These are phyloP conservation scores for Giardia duodenalis DNA, from an alignment of 208 protist genomes.

Conservation along the genomic window DNA sequence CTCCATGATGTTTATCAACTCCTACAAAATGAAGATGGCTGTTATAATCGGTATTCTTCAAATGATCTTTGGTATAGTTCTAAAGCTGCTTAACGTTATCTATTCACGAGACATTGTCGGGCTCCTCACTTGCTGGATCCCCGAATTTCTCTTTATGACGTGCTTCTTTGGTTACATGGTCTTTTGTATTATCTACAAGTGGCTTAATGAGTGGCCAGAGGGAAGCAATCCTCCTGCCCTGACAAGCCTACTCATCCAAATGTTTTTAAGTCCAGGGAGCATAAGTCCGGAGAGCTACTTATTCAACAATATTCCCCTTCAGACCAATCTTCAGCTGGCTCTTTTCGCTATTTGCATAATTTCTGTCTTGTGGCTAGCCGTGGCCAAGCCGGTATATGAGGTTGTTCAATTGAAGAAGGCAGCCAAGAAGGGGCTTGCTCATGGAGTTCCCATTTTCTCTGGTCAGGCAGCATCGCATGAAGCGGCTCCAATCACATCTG, in stretches of 20 bases:
- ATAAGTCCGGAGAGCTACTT: background rate
- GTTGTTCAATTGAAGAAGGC: background rate
- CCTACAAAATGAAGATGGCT: slow-evolving; percentile 48
- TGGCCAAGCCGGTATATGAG: slow-evolving; percentile 1
- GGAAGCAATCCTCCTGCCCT: slow-evolving; percentile 51
- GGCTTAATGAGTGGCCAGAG: slow-evolving; percentile 37
- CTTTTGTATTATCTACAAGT: slow-evolving; percentile 51
- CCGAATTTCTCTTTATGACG: slow-evolving; percentile 48
- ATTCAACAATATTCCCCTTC: background rate
- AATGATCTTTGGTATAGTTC: slow-evolving; percentile 44
- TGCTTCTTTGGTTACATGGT: slow-evolving; percentile 51
- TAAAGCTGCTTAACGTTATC: slow-evolving; percentile 39
- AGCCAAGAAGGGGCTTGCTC: background rate
- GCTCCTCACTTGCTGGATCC: slow-evolving; percentile 40
- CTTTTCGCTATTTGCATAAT: slow-evolving; percentile 36
- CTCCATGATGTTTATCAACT: slow-evolving; percentile 37
- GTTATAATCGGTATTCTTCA: slow-evolving; percentile 44
- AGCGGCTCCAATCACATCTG: background rate
- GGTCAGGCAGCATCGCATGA: background rate
- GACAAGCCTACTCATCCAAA: slow-evolving; percentile 70
- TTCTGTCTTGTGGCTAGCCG: slow-evolving; percentile 18
- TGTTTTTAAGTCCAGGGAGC: slow-evolving; percentile 62
- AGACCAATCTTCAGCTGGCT: slow-evolving; percentile 32
- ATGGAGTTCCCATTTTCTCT: background rate
- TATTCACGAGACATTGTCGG: slow-evolving; percentile 28